Percentiles rank a stretch among this genome's conserved stretches.
phyloP scores from a whole-genome alignment of 2,329 filamentous ascomycete species.

The Microdochium nivale region DNA sequence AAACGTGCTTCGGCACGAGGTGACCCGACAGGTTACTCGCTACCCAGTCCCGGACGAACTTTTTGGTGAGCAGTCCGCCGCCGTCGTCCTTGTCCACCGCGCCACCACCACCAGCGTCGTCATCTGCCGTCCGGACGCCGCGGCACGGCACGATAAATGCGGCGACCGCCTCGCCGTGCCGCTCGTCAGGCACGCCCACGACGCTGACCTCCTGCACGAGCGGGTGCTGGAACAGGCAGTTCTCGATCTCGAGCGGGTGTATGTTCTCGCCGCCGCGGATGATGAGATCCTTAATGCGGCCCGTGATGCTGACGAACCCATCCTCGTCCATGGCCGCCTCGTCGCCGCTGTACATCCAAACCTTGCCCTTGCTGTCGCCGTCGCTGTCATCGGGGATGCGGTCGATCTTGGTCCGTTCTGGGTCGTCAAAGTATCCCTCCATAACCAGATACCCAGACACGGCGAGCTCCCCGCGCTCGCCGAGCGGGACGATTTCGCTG shows the following conservation, averaged over 20 bases:
- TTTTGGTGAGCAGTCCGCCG: slow-evolving; percentile 34
- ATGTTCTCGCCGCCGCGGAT: slow-evolving; percentile 96
- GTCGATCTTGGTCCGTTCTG: slow-evolving; percentile 59
- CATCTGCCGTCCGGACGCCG: slow-evolving; percentile 18
- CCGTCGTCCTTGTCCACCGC: slow-evolving; percentile 6
- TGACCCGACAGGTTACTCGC: slow-evolving; percentile 58
- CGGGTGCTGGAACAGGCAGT: slow-evolving; percentile 68
- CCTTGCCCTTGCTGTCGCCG: slow-evolving; percentile 40
- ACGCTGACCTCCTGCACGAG: slow-evolving; percentile 69
- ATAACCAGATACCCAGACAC: slow-evolving; percentile 81
- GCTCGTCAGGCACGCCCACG: slow-evolving; percentile 73
- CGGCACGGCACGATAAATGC: slow-evolving; percentile 63
- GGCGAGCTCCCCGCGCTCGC: slow-evolving; percentile 70
- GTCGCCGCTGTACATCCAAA: slow-evolving; percentile 92
- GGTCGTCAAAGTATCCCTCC: slow-evolving; percentile 83
- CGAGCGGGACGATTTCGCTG: slow-evolving; percentile 48
- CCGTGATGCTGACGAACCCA: slow-evolving; percentile 83
- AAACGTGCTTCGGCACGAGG: slow-evolving; percentile 83
- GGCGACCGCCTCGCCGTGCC: slow-evolving; percentile 78
- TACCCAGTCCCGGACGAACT: slow-evolving; percentile 66
- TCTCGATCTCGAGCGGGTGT: slow-evolving; percentile 86
- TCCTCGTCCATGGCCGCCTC: slow-evolving; percentile 77
- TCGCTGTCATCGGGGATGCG: slow-evolving; percentile 22
- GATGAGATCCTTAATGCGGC: slow-evolving; percentile 89
- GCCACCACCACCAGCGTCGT: slow-evolving; percentile 15